Base-by-base conservation (phyloP, 345 rosid species). In the Syzygium jambos region DNA sequence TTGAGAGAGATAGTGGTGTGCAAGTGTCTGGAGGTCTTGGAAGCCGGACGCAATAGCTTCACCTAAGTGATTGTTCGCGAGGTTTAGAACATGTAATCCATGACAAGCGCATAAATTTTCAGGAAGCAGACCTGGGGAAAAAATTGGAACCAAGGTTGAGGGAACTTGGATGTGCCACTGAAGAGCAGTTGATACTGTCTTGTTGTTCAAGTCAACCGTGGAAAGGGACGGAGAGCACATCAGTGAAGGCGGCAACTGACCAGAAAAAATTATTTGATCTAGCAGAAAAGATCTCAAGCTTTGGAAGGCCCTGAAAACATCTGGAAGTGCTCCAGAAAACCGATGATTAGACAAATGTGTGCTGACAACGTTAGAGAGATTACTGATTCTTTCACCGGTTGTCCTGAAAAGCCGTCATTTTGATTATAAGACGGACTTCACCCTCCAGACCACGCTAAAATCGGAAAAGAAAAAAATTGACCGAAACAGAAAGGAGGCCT, bases 151-250 rank as follows among this genome's bases (percentile, higher is more conserved):
- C 85, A 41, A 88, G 86, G 84, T 38, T 21, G 56, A 90, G 86
- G 7, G 56, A 85, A 43, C 3, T 29, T 14, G 51, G 51, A 59
- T 17, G 82, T 57, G 51, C 25, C 91, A 89, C 89, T 30, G 91
- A 88, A 52, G 93, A 90, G n/a, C 92, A 78, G 27, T 91, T 88
- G 53, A 92, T 19, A 23, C 68, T 83, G 87, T 55, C 85, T 65
- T 90, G 49, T 86, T 88, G 77, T 11, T 16, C 68, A 91, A 73
- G 85, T 87, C 41, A 82, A 91, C 82, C 59, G 9, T 34, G 13
- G 23, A 7, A 86, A 89, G 89, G n/a, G 92, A 89, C 5, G 86
- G 85, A 12, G 92, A 90, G 86, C 90, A 88, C 52, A 85, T 85
- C 86, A 87, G 43, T 7, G 89, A 90, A 61, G 34, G 17, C 5